Percentiles rank a stretch among this genome's conserved stretches.
Evolutionary conservation across 179 eudicot species (phyloP).

Genomic region (Patellifolia procumbens): DNA sequence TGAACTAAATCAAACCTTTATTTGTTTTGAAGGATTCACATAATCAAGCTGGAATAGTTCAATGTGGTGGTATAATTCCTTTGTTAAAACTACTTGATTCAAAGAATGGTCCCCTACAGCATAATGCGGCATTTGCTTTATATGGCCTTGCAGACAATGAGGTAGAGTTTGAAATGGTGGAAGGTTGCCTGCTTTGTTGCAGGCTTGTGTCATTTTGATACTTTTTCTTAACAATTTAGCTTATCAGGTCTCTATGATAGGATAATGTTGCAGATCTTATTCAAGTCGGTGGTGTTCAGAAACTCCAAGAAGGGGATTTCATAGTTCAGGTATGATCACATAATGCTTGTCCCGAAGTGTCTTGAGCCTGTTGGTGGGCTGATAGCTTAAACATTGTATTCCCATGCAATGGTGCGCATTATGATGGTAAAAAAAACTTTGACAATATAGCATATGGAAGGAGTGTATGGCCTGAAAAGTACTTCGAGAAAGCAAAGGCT

Average conservation of each 20-base stretch:
- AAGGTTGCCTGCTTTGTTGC: constrained; percentile 32
- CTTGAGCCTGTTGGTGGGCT: not conserved
- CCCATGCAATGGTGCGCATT: no score
- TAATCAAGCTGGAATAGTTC: constrained; percentile 92
- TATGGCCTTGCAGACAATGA: constrained; percentile 94
- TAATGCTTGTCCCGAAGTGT: not conserved
- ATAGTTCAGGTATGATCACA: constrained; percentile 58
- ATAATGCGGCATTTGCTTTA: constrained; percentile 89
- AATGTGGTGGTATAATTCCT: constrained; percentile 71
- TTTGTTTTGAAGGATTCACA: constrained; percentile 65
- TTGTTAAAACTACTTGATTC: constrained; percentile 84
- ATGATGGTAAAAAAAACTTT: no score
- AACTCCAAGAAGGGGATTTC: constrained; percentile 84
- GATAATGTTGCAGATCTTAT: constrained; percentile 80
- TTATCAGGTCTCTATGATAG: constrained; percentile 57
- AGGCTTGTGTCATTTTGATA: not conserved
- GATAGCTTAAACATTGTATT: no score
- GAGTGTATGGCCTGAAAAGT: not conserved
- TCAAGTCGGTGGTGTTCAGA: constrained; percentile 73
- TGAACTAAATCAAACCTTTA: constrained; percentile 46
- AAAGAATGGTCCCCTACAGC: constrained; percentile 76
- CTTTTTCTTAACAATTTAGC: constrained; percentile 38
- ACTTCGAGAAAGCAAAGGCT: not conserved
- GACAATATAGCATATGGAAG: no score
- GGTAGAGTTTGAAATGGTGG: constrained; percentile 72